phyloP scores from a whole-genome alignment of 2,329 filamentous ascomycete species.

The Knoxdaviesia proteae region DNA sequence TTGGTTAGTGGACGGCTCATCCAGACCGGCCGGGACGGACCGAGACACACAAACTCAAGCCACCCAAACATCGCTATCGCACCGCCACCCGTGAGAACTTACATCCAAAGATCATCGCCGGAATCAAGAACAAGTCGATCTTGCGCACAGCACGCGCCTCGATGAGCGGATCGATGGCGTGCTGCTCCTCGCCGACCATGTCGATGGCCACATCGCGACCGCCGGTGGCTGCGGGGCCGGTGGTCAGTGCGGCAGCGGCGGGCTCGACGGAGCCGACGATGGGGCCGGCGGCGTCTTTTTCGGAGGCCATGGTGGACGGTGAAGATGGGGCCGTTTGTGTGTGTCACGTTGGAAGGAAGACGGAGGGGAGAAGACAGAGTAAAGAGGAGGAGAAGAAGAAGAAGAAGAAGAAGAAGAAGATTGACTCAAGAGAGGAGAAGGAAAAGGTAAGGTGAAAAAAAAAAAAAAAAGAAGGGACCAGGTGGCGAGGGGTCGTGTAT shows the following conservation, averaged over 20 bases:
- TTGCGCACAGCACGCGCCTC: slow-evolving; percentile 39
- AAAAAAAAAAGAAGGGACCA: no score
- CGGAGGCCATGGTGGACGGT: not conserved
- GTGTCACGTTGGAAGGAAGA: no score
- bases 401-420: no score
- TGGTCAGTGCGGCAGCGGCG: not conserved
- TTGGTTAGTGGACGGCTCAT: no score
- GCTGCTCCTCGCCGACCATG: slow-evolving; percentile 35
- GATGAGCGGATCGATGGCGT: slow-evolving; percentile 30
- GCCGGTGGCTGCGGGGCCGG: not conserved
- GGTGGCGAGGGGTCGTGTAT: no score
- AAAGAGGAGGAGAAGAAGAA: no score
- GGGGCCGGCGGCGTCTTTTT: not conserved
- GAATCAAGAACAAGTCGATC: slow-evolving; percentile 47
- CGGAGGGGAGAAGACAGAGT: no score
- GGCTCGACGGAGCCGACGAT: not conserved
- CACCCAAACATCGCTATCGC: not conserved
- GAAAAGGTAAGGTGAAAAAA: no score
- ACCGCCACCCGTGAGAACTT: not conserved
- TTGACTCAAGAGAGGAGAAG: no score
- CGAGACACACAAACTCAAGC: no score
- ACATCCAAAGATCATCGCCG: slow-evolving; percentile 39
- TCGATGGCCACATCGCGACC: slow-evolving; percentile 32
- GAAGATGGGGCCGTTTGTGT: no score
- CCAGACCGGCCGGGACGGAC: no score